Evolutionary conservation across 1,284 basidiomycete genomes (phyloP).

Genomic region (Leccinum fallax): DNA sequence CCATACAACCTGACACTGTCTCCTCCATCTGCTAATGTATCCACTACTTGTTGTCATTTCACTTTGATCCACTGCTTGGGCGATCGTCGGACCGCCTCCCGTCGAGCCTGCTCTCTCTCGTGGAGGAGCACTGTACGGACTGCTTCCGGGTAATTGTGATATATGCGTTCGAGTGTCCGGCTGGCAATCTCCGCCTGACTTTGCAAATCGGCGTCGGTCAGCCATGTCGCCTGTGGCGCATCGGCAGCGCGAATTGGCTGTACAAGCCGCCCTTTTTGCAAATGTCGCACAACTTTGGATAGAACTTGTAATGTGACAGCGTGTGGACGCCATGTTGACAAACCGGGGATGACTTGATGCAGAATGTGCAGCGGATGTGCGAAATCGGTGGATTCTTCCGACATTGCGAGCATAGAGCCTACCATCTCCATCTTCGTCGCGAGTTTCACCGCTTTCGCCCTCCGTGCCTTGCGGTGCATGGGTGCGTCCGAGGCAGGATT

Average conservation of each 20-base stretch:
- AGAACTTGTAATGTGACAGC: slow-evolving; percentile 49
- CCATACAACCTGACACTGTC: slow-evolving; percentile 25
- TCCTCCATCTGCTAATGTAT: slow-evolving; percentile 31
- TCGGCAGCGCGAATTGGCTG: slow-evolving; percentile 40
- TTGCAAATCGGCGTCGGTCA: slow-evolving; percentile 21
- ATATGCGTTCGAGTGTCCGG: slow-evolving; percentile 46
- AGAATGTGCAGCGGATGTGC: slow-evolving; percentile 62
- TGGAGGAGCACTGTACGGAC: slow-evolving; percentile 45
- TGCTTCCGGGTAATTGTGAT: slow-evolving; percentile 52
- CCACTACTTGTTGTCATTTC: slow-evolving; percentile 18
- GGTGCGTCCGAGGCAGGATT: slow-evolving; percentile 35
- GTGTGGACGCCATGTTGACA: slow-evolving; percentile 70
- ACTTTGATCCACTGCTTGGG: slow-evolving; percentile 23
- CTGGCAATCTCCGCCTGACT: slow-evolving; percentile 38
- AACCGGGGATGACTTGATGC: slow-evolving; percentile 61
- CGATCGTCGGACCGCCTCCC: slow-evolving; percentile 21
- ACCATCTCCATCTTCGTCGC: slow-evolving; percentile 19
- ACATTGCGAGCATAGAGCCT: slow-evolving; percentile 18
- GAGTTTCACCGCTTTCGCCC: slow-evolving; percentile 23
- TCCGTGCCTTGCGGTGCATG: slow-evolving; percentile 32
- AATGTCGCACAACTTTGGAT: slow-evolving; percentile 44
- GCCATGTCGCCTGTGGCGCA: slow-evolving; percentile 17
- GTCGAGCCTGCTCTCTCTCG: slow-evolving; percentile 36
- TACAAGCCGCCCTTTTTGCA: slow-evolving; percentile 54
- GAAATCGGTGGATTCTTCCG: slow-evolving; percentile 41